A percentile compares a stretch with the other conserved stretches of the same genome.
Conservation (phyloP, 805 yeast species). For the Candida jianshihensis region DNA sequence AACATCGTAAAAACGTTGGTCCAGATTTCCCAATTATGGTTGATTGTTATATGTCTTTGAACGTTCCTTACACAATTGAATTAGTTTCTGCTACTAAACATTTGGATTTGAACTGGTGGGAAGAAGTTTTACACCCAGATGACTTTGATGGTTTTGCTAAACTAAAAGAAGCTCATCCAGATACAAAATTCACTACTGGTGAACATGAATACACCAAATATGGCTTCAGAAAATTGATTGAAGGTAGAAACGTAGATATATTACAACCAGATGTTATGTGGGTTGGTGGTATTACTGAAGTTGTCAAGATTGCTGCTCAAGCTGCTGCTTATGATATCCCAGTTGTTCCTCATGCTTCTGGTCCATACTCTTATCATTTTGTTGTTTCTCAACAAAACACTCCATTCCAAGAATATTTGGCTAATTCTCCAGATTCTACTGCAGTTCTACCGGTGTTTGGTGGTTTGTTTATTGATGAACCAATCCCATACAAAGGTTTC, state of each 20-base stretch:
- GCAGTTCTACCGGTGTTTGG: slow-evolving; percentile 42
- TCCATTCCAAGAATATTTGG: slow-evolving; percentile 46
- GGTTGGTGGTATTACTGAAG: slow-evolving; percentile 47
- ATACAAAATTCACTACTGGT: slow-evolving; percentile 44
- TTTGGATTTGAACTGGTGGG: slow-evolving; percentile 46
- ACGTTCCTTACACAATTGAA: slow-evolving; percentile 41
- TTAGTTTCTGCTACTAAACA: slow-evolving; percentile 37
- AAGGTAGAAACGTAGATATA: slow-evolving; percentile 41
- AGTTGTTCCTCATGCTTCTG: slow-evolving; percentile 48
- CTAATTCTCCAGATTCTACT: slow-evolving; percentile 42
- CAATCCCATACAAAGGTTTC: slow-evolving; percentile 39
- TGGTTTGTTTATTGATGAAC: slow-evolving; percentile 37
- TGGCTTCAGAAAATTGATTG: slow-evolving; percentile 44
- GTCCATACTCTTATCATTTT: slow-evolving; percentile 45
- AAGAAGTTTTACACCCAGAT: slow-evolving; percentile 45
- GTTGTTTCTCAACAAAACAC: slow-evolving; percentile 43
- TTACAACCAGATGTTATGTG: slow-evolving; percentile 49
- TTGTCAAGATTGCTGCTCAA: slow-evolving; percentile 38
- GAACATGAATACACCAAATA: slow-evolving; percentile 47
- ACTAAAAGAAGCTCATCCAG: slow-evolving; percentile 40
- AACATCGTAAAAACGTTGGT: slow-evolving; percentile 40
- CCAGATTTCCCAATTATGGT: slow-evolving; percentile 49
- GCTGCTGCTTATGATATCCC: slow-evolving; percentile 49
- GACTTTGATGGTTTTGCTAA: slow-evolving; percentile 41
- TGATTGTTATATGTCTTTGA: slow-evolving; percentile 46